phyloP scores from a whole-genome alignment of 257 asterid species.

The Fraxinus quadrangulata region DNA sequence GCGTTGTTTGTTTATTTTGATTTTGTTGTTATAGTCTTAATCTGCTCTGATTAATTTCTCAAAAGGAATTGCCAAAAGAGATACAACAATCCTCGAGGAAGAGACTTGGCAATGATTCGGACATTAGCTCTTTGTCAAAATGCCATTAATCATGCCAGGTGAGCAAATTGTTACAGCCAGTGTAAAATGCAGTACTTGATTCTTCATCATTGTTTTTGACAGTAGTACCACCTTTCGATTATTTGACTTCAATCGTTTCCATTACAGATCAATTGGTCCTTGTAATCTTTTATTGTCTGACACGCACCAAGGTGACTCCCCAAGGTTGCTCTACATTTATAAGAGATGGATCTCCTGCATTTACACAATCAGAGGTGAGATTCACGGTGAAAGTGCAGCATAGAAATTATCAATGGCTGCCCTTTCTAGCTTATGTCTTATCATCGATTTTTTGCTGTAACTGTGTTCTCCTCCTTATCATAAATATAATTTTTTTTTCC shows the following conservation, averaged over 20 bases:
- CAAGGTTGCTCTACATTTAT: constrained; percentile 76
- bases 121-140: constrained; percentile 66
- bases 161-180: constrained; percentile 24
- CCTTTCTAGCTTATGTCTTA: background rate
- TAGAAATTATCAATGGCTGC: background rate
- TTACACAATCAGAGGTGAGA: constrained; percentile 63
- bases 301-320: constrained; percentile 74
- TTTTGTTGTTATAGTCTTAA: constrained; percentile 1
- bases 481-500: background rate
- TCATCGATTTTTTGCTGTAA: background rate
- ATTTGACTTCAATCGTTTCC: constrained; percentile 6
- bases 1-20: background rate
- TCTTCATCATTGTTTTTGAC: constrained; percentile 15
- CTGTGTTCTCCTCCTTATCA: background rate
- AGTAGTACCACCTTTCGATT: background rate
- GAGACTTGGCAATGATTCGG: constrained; percentile 86
- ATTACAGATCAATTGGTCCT: constrained; percentile 47
- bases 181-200: constrained; percentile 1
- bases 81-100: constrained; percentile 72
- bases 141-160: constrained; percentile 75
- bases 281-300: constrained; percentile 75
- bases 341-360: constrained; percentile 88
- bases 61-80: constrained; percentile 70
- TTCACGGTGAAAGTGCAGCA: constrained; percentile 4
- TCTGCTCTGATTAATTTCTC: constrained; percentile 18